A percentile compares a stretch with the other conserved stretches of the same genome.
These are phyloP conservation scores for Chloromonas sp. DNA, from an alignment of 163 green algal species.

Conservation along the genomic window DNA sequence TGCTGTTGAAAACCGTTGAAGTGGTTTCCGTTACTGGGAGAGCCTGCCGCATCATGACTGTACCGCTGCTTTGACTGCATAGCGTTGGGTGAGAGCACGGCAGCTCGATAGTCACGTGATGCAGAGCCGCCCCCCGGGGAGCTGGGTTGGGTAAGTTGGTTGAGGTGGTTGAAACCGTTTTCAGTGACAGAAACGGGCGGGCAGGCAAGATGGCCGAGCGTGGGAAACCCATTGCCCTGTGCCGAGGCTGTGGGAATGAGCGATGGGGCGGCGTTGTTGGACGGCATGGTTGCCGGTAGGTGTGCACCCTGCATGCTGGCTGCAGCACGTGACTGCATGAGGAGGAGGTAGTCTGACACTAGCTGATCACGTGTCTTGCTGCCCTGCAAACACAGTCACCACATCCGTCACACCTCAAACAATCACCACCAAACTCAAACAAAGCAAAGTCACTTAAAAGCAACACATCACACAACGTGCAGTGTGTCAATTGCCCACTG, in stretches of 20 bases:
- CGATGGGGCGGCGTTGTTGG: background rate
- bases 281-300: background rate
- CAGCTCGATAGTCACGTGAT: too few relatives aligned
- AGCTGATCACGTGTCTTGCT: slow-evolving; percentile 57
- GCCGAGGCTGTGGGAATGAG: background rate
- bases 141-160: background rate
- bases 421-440: background rate
- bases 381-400: slow-evolving; percentile 6
- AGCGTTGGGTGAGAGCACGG: too few relatives aligned
- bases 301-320: too few relatives aligned
- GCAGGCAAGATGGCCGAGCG: background rate
- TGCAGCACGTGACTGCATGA: slow-evolving; percentile 1
- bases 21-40: too few relatives aligned
- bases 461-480: background rate
- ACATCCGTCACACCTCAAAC: background rate
- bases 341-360: slow-evolving; percentile 45
- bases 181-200: background rate
- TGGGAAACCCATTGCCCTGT: background rate
- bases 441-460: background rate
- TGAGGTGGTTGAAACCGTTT: background rate
- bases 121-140: too few relatives aligned
- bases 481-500: background rate
- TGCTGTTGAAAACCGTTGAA: too few relatives aligned
- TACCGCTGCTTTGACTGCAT: too few relatives aligned
- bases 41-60: too few relatives aligned